Percentiles rank a stretch among this genome's conserved stretches.
Evolutionary conservation across 768 basidiomycete species (phyloP).

Genomic region (Naganishia kalamii): DNA sequence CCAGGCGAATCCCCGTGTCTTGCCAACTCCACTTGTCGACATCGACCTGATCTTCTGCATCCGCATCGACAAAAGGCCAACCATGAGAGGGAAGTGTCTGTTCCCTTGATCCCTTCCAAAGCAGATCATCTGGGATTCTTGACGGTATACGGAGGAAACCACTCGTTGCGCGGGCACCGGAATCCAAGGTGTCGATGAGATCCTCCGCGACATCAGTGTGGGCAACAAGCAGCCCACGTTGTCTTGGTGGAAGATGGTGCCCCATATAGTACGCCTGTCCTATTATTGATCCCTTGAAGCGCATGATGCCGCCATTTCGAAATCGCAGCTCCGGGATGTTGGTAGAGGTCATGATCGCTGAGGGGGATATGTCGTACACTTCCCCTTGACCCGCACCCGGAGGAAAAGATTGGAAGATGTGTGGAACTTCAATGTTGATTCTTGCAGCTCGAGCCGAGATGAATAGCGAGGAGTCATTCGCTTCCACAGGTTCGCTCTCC

Average conservation of each 20-base stretch:
- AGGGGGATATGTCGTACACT: background rate
- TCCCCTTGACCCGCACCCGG: slow-evolving; percentile 11
- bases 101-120: background rate
- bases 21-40: slow-evolving; percentile 10
- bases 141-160: slow-evolving; percentile 6
- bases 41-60: slow-evolving; percentile 8
- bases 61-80: background rate
- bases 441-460: background rate
- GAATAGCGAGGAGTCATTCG: background rate
- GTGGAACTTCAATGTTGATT: slow-evolving; percentile 3
- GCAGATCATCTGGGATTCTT: background rate
- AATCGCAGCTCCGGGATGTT: slow-evolving; percentile 1
- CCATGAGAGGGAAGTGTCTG: background rate
- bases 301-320: slow-evolving; percentile 1
- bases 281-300: background rate
- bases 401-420: slow-evolving; percentile 3
- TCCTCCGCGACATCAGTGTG: no score
- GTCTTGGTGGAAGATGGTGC: background rate
- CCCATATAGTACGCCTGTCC: background rate
- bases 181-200: background rate
- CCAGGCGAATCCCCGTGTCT: background rate
- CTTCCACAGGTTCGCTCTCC: background rate
- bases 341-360: slow-evolving; percentile 9
- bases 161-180: background rate
- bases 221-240: background rate